These are phyloP conservation scores for Draba incana DNA, from an alignment of 345 rosid species.

Conservation along the genomic window DNA sequence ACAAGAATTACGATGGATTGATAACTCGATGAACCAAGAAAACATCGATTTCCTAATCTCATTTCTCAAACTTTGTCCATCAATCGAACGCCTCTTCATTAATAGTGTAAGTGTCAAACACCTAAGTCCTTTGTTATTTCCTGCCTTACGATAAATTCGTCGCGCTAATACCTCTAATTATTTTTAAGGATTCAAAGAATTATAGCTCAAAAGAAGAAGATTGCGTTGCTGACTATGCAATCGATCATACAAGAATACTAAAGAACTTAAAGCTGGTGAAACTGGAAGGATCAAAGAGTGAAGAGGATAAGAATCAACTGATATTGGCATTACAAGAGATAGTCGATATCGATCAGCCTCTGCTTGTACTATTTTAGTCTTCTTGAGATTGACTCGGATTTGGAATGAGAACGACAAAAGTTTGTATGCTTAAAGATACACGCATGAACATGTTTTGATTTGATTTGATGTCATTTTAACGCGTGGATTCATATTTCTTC, in stretches of 20 bases:
- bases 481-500: slow-evolving; percentile 29
- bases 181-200: slow-evolving; percentile 50
- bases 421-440: slow-evolving; percentile 20
- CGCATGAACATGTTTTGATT: slow-evolving; percentile 29
- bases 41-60: slow-evolving; percentile 44
- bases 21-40: slow-evolving; percentile 42
- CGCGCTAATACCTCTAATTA: slow-evolving; percentile 4
- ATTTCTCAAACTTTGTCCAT: slow-evolving; percentile 61
- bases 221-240: slow-evolving; percentile 31
- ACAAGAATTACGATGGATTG: slow-evolving; percentile 67
- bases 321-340: slow-evolving; percentile 42
- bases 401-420: background rate
- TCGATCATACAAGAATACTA: slow-evolving; percentile 37
- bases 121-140: slow-evolving; percentile 1
- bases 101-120: slow-evolving; percentile 47
- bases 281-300: slow-evolving; percentile 50
- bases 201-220: slow-evolving; percentile 31
- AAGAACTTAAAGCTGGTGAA: slow-evolving; percentile 46
- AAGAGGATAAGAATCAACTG: slow-evolving; percentile 39
- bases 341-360: slow-evolving; percentile 19
- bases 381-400: background rate
- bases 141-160: background rate
- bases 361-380: slow-evolving; percentile 10
- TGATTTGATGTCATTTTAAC: slow-evolving; percentile 13
- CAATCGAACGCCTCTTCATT: slow-evolving; percentile 54